phyloP scores from a whole-genome alignment of 345 rosid species.

The Gossypium rotundifolium region DNA sequence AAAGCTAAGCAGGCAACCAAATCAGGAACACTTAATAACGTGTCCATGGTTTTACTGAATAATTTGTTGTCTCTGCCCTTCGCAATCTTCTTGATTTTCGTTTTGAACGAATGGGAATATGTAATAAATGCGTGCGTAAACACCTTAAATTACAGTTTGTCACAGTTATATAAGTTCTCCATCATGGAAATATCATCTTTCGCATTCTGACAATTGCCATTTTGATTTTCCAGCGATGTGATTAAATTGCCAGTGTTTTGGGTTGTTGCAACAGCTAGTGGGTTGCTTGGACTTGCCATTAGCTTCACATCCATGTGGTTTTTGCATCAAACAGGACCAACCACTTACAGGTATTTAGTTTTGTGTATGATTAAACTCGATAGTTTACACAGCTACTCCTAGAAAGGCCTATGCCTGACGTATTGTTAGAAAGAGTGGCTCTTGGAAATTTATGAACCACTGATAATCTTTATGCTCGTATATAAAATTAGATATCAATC shows the following conservation, averaged over 20 bases:
- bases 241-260: slow-evolving; percentile 70
- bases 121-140: slow-evolving; percentile 56
- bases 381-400: neutral
- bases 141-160: neutral
- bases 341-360: slow-evolving; percentile 62
- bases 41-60: slow-evolving; percentile 91
- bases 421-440: too few species aligned
- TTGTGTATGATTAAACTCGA: neutral
- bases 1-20: slow-evolving; percentile 74
- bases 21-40: slow-evolving; percentile 70
- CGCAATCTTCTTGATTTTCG: slow-evolving; percentile 52
- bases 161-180: neutral
- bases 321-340: slow-evolving; percentile 88
- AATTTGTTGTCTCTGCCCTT: slow-evolving; percentile 79
- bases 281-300: slow-evolving; percentile 81
- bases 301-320: slow-evolving; percentile 99
- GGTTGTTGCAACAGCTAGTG: slow-evolving; percentile 80
- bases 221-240: slow-evolving; percentile 52
- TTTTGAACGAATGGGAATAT: slow-evolving; percentile 73
- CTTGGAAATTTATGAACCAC: neutral
- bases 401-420: neutral
- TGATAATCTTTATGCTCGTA: neutral
- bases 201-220: neutral
- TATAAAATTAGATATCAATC: neutral
- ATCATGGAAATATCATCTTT: neutral